These are phyloP conservation scores for Aechmea fasciata DNA, from an alignment of 176 grass and related monocot species.

Conservation along the genomic window DNA sequence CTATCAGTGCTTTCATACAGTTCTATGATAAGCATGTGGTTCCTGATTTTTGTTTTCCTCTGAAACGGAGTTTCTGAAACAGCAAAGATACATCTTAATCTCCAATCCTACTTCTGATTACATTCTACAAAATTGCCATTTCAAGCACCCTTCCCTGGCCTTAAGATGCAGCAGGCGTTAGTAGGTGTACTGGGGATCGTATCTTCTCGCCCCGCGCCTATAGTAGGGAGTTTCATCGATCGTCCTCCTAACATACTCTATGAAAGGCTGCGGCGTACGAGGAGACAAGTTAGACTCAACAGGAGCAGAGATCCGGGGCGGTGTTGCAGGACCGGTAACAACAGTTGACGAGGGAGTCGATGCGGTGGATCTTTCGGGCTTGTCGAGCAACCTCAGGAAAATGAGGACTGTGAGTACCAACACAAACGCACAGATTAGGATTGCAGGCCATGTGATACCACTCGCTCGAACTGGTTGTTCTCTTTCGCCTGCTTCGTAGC, in stretches of 20 bases:
- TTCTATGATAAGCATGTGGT: too few relatives aligned
- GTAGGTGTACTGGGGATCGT: slow-evolving; percentile 76
- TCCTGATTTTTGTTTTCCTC: too few relatives aligned
- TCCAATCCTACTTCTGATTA: too few relatives aligned
- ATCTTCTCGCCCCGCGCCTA: slow-evolving; percentile 63
- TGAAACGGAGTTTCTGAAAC: too few relatives aligned
- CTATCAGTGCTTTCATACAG: too few relatives aligned
- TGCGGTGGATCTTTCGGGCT: slow-evolving; percentile 21
- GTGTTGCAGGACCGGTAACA: slow-evolving; percentile 9
- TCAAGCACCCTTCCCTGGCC: too few relatives aligned
- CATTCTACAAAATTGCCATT: too few relatives aligned
- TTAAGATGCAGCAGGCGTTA: slow-evolving; percentile 1
- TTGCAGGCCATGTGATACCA: slow-evolving; percentile 28
- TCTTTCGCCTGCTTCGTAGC: slow-evolving; percentile 34
- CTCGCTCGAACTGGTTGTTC: slow-evolving; percentile 19
- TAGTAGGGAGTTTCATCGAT: slow-evolving; percentile 89
- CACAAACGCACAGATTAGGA: slow-evolving; percentile 41
- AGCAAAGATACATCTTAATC: too few relatives aligned
- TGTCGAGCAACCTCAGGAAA: slow-evolving; percentile 58
- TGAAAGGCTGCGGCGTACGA: slow-evolving; percentile 63
- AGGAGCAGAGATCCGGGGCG: slow-evolving; percentile 24
- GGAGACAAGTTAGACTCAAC: slow-evolving; percentile 29
- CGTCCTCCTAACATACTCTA: slow-evolving; percentile 92
- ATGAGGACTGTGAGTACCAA: slow-evolving; percentile 30
- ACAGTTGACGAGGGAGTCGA: slow-evolving; percentile 4